Conservation (phyloP, 2,329 filamentous ascomycete species). For the Neopestalotiopsis sp. region DNA sequence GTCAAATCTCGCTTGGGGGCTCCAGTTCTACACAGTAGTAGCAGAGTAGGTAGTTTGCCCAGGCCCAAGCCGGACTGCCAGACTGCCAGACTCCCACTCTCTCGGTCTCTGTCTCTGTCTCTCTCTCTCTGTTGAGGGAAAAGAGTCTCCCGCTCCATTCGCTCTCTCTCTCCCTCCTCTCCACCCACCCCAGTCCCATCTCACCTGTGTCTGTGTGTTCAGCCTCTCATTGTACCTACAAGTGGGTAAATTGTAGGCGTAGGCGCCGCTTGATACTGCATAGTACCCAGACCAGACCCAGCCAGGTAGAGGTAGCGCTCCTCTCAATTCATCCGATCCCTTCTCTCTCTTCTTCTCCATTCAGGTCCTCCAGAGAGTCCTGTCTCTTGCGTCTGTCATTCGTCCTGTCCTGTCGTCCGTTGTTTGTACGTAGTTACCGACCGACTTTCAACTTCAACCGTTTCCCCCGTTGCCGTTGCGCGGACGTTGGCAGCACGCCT, state of each 20-base stretch:
- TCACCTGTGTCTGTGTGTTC: constrained; percentile 8
- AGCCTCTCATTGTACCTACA: constrained; percentile 9
- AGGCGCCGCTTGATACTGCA: background rate
- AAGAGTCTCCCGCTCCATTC: constrained; percentile 25
- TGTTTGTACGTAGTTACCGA: background rate
- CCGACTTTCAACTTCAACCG: constrained; percentile 7
- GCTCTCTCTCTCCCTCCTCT: constrained; percentile 24
- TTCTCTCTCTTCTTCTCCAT: constrained; percentile 5
- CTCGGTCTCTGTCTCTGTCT: background rate
- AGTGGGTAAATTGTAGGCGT: background rate
- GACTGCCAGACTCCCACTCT: constrained; percentile 47
- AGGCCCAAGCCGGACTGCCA: constrained; percentile 43
- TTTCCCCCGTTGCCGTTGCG: background rate
- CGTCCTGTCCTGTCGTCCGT: background rate
- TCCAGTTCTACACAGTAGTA: background rate
- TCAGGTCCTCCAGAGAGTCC: background rate
- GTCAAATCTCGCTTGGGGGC: constrained; percentile 48
- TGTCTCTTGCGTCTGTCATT: constrained; percentile 2
- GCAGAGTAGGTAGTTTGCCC: too few species aligned
- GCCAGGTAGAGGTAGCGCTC: background rate
- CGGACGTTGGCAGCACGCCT: background rate
- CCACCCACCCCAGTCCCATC: background rate
- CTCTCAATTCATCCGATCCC: constrained; percentile 7
- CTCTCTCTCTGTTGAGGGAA: constrained; percentile 16
- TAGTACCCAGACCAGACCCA: background rate